Percentiles rank a stretch among this genome's conserved stretches.
phyloP scores from a whole-genome alignment of 2,329 filamentous ascomycete genomes.

The Pseudocercospora crystallina region DNA sequence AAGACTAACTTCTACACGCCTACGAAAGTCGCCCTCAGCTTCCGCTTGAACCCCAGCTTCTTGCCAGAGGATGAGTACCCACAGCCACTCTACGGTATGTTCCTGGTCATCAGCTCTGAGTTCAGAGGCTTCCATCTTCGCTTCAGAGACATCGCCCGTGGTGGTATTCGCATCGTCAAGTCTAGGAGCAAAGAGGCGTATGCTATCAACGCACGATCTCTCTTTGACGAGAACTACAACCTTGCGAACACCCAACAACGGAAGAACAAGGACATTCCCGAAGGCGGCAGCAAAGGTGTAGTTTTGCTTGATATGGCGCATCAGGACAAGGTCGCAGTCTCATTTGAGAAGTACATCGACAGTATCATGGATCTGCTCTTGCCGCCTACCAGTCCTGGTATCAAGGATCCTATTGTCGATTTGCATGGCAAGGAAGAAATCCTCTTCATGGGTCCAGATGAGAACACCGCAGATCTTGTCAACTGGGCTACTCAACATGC shows the following conservation, averaged over 20 bases:
- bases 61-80: constrained; percentile 90
- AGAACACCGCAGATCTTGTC: constrained; percentile 96
- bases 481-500: constrained; percentile 99
- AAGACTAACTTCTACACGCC: constrained; percentile 99
- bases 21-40: constrained; percentile 96
- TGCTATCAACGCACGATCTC: constrained; percentile 88
- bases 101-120: constrained; percentile 94
- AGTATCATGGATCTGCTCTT: constrained; percentile 94
- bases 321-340: constrained; percentile 86
- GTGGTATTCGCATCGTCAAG: constrained; percentile 98
- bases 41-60: constrained; percentile 87
- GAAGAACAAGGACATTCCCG: constrained; percentile 99
- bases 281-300: constrained; percentile 97
- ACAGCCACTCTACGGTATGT: constrained; percentile 94
- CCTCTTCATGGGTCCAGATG: constrained; percentile 96
- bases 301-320: constrained; percentile 91
- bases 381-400: constrained; percentile 85
- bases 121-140: constrained; percentile 96
- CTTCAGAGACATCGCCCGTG: constrained; percentile 94
- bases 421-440: constrained; percentile 94
- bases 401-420: constrained; percentile 98
- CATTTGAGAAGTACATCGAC: constrained; percentile 99
- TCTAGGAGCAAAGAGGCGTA: constrained; percentile 95
- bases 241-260: constrained; percentile 97
- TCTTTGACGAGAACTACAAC: constrained; percentile 99